These are phyloP conservation scores for Hymenochaete sp. DNA, from an alignment of 1,284 basidiomycete species.

Conservation along the genomic window DNA sequence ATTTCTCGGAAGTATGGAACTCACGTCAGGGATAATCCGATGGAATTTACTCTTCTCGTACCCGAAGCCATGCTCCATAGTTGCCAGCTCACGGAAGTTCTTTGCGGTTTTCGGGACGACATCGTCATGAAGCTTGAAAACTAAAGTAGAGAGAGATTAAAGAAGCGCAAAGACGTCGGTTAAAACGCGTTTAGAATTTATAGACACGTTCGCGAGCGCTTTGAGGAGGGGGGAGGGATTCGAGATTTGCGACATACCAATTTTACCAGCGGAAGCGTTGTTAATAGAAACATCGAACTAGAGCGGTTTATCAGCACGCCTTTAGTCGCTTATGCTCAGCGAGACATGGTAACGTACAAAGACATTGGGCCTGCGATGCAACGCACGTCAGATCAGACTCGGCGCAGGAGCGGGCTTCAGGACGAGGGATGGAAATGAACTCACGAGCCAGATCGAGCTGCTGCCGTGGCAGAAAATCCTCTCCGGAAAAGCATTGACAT, in stretches of 20 bases:
- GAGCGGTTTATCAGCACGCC: background rate
- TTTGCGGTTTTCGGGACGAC: slow-evolving; percentile 65
- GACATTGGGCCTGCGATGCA: slow-evolving; percentile 32
- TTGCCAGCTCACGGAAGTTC: slow-evolving; percentile 90
- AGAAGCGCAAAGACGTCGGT: slow-evolving; percentile 30
- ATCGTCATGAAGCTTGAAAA: slow-evolving; percentile 77
- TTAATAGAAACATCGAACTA: slow-evolving; percentile 78
- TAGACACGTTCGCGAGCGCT: too few species aligned
- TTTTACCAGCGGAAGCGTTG: slow-evolving; percentile 48
- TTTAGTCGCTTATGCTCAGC: background rate
- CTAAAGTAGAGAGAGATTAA: slow-evolving; percentile 26
- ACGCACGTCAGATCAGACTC: background rate
- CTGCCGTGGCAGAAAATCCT: slow-evolving; percentile 12
- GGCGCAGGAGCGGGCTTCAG: background rate
- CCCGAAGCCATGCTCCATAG: slow-evolving; percentile 62
- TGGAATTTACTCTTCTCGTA: slow-evolving; percentile 69
- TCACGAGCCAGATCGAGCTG: slow-evolving; percentile 3
- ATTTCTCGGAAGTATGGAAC: slow-evolving; percentile 16
- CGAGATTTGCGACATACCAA: slow-evolving; percentile 53
- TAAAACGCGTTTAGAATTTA: too few species aligned
- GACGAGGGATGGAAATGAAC: background rate
- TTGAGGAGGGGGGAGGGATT: too few species aligned
- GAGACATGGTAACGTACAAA: slow-evolving; percentile 28
- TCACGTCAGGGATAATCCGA: slow-evolving; percentile 55
- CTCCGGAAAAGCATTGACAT: slow-evolving; percentile 18